These are phyloP conservation scores for Boletus rubroflammeus DNA, from an alignment of 768 basidiomycete genomes.

Conservation along the genomic window DNA sequence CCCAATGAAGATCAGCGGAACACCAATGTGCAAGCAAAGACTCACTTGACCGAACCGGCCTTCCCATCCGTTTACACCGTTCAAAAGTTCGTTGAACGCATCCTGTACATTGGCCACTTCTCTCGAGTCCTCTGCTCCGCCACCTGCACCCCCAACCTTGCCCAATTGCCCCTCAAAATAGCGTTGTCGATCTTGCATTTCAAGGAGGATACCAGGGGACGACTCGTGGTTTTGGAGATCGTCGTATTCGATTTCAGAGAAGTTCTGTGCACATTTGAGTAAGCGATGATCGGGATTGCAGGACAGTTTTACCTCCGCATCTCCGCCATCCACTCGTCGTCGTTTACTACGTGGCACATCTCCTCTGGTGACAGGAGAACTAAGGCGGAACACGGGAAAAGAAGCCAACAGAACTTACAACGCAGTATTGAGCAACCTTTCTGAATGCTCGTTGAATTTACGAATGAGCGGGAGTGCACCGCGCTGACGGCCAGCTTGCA, in stretches of 20 bases:
- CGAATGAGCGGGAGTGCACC: constrained; percentile 89
- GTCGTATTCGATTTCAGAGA: constrained; percentile 73
- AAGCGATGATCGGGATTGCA: neutral
- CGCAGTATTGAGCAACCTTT: constrained; percentile 77
- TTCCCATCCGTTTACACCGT: constrained; percentile 55
- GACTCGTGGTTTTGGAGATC: constrained; percentile 74
- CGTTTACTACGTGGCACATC: constrained; percentile 60
- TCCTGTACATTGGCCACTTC: constrained; percentile 42
- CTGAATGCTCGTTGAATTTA: constrained; percentile 97
- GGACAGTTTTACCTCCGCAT: constrained; percentile 40
- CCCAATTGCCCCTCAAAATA: constrained; percentile 72
- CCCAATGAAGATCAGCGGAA: neutral
- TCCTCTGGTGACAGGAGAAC: constrained; percentile 37
- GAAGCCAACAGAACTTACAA: constrained; percentile 43
- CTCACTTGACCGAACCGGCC: constrained; percentile 53
- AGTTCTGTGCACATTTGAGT: constrained; percentile 24
- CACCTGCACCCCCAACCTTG: constrained; percentile 12
- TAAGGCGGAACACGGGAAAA: neutral
- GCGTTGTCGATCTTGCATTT: constrained; percentile 82
- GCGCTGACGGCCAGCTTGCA: constrained; percentile 90
- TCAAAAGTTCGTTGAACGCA: constrained; percentile 46
- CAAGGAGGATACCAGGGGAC: constrained; percentile 68
- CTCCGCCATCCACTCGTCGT: constrained; percentile 42
- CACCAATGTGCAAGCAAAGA: neutral
- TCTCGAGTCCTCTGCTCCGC: constrained; percentile 8